Conservation (phyloP, 2,329 filamentous ascomycete genomes). For the Cladosporium halotolerans region DNA sequence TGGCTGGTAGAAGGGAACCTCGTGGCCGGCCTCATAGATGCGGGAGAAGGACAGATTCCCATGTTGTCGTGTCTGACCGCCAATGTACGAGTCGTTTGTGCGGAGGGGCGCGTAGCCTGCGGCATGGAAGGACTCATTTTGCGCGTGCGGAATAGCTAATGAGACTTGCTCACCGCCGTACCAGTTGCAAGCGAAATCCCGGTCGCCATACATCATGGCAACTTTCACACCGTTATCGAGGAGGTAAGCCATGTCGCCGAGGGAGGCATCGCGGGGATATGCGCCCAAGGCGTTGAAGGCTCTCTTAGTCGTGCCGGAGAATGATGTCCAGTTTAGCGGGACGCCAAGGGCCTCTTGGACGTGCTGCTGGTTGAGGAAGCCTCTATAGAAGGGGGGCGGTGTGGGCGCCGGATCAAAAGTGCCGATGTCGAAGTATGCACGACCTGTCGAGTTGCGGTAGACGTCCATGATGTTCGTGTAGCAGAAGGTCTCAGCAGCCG, state of each 20-base stretch:
- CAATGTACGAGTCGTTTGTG: conserved; percentile 17
- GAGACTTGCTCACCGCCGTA: conserved; percentile 31
- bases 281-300: conserved; percentile 39
- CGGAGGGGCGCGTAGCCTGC: conserved; percentile 42
- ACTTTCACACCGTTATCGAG: conserved; percentile 53
- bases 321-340: conserved; percentile 24
- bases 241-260: conserved; percentile 46
- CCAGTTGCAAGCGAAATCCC: conserved; percentile 41
- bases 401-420: conserved; percentile 40
- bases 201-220: conserved; percentile 50
- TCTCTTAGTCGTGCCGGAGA: conserved; percentile 9
- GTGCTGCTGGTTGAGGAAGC: conserved; percentile 50
- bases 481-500: conserved; percentile 43
- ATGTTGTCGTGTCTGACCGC: conserved; percentile 30
- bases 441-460: conserved; percentile 38
- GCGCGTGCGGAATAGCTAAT: conserved; percentile 38
- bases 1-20: conserved; percentile 34
- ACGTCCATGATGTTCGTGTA: conserved; percentile 39
- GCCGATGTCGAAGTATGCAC: conserved; percentile 54
- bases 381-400: conserved; percentile 40
- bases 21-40: conserved; percentile 47
- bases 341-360: conserved; percentile 54
- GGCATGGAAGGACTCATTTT: conserved; percentile 38
- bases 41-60: conserved; percentile 39
- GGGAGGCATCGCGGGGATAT: conserved; percentile 42